A percentile compares a stretch with the other conserved stretches of the same genome.
Conservation (phyloP, 495 filamentous ascomycete species). For the Aspergillus steynii region DNA sequence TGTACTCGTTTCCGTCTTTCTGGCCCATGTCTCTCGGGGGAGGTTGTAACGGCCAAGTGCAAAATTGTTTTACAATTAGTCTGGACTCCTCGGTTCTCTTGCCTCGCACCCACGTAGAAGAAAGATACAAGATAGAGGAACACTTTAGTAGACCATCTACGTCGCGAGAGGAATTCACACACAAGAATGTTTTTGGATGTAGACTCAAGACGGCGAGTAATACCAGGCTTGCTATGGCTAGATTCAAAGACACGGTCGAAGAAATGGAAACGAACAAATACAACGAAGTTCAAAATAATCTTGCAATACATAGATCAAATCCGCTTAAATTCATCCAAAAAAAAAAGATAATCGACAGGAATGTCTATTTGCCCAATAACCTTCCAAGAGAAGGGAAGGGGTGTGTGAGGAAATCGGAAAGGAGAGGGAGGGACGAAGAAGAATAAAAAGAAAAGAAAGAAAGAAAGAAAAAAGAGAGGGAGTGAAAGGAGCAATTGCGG, state of each 20-base stretch:
- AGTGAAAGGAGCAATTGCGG: too few relatives aligned
- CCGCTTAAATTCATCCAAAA: background rate
- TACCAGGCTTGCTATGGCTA: background rate
- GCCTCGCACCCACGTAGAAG: background rate
- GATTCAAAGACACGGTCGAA: too few relatives aligned
- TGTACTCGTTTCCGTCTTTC: constrained; percentile 11
- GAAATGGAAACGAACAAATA: too few relatives aligned
- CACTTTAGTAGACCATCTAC: too few relatives aligned
- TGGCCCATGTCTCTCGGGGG: background rate
- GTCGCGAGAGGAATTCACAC: too few relatives aligned
- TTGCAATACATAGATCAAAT: background rate
- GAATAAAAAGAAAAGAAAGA: background rate
- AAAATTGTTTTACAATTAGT: background rate
- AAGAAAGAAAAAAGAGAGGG: background rate
- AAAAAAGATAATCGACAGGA: background rate
- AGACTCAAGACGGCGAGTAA: background rate
- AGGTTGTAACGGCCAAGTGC: background rate
- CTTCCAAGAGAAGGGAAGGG: background rate
- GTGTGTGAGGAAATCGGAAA: background rate
- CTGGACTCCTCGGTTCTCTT: background rate
- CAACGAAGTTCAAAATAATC: too few relatives aligned
- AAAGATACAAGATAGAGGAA: background rate
- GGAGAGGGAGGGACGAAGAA: background rate
- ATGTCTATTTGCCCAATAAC: background rate
- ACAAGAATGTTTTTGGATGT: background rate